Conservation (phyloP, 495 filamentous ascomycete genomes). For the Friedmanniomyces simplex region DNA sequence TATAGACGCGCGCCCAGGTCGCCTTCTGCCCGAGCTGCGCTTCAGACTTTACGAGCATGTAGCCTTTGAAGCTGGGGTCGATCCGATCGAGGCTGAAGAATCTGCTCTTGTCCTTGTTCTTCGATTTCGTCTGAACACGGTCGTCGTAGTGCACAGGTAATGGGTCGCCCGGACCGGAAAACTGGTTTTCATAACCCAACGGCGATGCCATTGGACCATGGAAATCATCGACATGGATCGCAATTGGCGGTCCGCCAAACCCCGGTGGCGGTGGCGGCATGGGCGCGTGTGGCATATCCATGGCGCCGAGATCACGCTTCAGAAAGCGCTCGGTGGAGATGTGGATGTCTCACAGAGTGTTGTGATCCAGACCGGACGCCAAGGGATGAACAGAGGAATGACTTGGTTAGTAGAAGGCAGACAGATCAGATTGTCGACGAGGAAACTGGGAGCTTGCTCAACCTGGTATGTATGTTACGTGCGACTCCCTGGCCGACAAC, state of each 20-base stretch:
- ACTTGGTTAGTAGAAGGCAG: background rate
- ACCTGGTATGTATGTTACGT: background rate
- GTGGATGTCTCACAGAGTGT: background rate
- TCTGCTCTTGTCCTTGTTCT: background rate
- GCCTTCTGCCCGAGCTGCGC: conserved; percentile 1
- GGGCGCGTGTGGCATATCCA: background rate
- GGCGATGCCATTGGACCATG: background rate
- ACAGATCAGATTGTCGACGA: background rate
- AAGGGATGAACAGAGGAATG: background rate
- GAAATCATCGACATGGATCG: background rate
- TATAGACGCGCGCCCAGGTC: conserved; percentile 7
- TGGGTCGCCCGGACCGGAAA: background rate
- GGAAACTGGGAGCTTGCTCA: background rate
- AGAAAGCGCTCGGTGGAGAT: background rate
- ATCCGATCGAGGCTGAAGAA: background rate
- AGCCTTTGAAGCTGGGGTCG: conserved; percentile 2
- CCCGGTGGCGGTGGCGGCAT: background rate
- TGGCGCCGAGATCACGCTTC: background rate
- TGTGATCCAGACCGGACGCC: background rate
- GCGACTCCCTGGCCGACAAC: background rate
- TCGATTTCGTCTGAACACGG: background rate
- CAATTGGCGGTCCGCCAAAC: background rate
- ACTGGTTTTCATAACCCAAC: background rate
- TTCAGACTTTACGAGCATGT: background rate
- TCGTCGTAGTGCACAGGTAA: background rate